Evolutionary conservation across 2,329 filamentous ascomycete genomes (phyloP).

Genomic region (Xylariales sp.): DNA sequence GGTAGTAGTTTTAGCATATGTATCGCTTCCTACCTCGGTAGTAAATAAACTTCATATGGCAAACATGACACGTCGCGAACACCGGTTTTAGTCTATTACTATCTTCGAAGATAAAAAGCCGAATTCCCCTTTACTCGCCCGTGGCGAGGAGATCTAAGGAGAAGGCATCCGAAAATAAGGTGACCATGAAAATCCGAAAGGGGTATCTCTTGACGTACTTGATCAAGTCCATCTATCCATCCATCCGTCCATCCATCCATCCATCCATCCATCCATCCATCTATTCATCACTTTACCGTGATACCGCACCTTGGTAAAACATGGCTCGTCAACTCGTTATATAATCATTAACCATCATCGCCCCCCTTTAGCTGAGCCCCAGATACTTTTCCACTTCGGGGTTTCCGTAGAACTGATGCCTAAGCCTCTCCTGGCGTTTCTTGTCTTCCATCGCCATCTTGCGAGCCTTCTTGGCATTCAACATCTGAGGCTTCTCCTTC

Average conservation of each 20-base stretch:
- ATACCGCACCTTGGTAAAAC: constrained; percentile 1
- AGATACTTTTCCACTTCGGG: constrained; percentile 83
- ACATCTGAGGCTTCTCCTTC: constrained; percentile 58
- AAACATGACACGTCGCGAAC: neutral
- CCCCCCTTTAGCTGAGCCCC: constrained; percentile 51
- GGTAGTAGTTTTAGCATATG: too few relatives aligned
- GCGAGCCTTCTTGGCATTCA: constrained; percentile 78
- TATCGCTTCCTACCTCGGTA: too few relatives aligned
- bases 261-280: constrained; percentile 19
- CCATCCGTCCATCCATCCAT: too few relatives aligned
- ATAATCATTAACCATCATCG: neutral
- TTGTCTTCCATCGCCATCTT: constrained; percentile 71
- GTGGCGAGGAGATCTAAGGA: too few relatives aligned
- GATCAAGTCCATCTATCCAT: constrained; percentile 4
- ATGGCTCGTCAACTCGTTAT: constrained; percentile 21
- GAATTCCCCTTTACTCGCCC: neutral
- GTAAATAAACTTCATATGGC: neutral
- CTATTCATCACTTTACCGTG: constrained; percentile 4
- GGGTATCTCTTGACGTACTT: constrained; percentile 27
- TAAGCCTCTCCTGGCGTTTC: constrained; percentile 71
- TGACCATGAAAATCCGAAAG: constrained; percentile 4
- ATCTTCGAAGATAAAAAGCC: neutral
- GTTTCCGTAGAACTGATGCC: constrained; percentile 77
- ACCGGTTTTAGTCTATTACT: neutral
- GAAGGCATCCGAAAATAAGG: neutral